These are phyloP conservation scores for Tylopilus plumbeoviolaceoides DNA, from an alignment of 768 basidiomycete genomes.

Conservation along the genomic window DNA sequence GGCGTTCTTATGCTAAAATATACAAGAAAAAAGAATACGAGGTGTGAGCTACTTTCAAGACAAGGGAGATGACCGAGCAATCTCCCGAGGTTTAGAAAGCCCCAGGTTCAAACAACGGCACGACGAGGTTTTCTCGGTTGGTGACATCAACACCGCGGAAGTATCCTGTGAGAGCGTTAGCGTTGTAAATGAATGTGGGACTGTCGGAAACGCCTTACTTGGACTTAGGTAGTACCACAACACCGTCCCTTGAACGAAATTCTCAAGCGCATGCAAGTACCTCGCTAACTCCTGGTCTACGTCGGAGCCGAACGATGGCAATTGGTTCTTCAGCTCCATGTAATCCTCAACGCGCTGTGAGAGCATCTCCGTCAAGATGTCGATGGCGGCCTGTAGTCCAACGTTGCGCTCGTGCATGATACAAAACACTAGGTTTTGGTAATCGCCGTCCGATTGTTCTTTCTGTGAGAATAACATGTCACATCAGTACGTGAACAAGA, in stretches of 20 bases:
- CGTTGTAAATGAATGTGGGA: slow-evolving; percentile 1
- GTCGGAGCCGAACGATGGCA: slow-evolving; percentile 34
- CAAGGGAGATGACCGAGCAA: not conserved
- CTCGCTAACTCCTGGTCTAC: slow-evolving; percentile 32
- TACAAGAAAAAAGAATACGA: slow-evolving; percentile 2
- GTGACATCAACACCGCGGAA: slow-evolving; percentile 33
- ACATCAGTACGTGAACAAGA: slow-evolving; percentile 10
- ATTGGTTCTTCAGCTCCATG: slow-evolving; percentile 25
- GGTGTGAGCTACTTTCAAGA: not conserved
- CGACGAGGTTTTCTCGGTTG: slow-evolving; percentile 25
- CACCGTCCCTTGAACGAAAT: slow-evolving; percentile 37
- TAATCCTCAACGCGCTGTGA: slow-evolving; percentile 34
- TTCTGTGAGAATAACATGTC: slow-evolving; percentile 23
- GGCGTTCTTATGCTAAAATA: slow-evolving; percentile 21
- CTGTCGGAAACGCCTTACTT: slow-evolving; percentile 21
- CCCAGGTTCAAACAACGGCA: slow-evolving; percentile 28
- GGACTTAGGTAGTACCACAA: slow-evolving; percentile 40
- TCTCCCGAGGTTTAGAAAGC: slow-evolving; percentile 16
- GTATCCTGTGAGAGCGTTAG: slow-evolving; percentile 23
- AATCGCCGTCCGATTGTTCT: slow-evolving; percentile 38
- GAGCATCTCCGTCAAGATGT: slow-evolving; percentile 37
- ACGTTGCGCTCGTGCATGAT: slow-evolving; percentile 34
- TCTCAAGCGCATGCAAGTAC: slow-evolving; percentile 35
- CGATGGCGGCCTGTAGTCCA: slow-evolving; percentile 33
- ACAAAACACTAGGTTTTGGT: slow-evolving; percentile 39